phyloP scores from a whole-genome alignment of 2,329 filamentous ascomycete genomes.

The Botrytis deweyae region DNA sequence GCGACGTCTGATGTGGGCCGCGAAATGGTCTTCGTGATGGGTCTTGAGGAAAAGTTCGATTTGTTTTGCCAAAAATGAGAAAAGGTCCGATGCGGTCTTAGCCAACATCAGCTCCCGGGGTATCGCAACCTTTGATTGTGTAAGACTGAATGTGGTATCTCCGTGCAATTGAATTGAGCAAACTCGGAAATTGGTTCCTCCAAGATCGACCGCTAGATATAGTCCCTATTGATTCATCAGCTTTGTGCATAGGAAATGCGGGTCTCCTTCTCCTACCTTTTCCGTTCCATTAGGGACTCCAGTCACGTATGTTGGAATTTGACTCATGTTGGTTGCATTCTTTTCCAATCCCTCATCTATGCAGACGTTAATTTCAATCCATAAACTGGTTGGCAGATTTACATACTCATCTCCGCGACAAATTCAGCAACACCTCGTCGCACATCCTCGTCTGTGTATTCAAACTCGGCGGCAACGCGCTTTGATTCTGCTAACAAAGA shows the following conservation, averaged over 20 bases:
- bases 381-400: slow-evolving; percentile 32
- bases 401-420: slow-evolving; percentile 75
- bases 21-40: slow-evolving; percentile 87
- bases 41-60: slow-evolving; percentile 83
- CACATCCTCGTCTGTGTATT: slow-evolving; percentile 75
- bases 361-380: slow-evolving; percentile 25
- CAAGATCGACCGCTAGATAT: slow-evolving; percentile 96
- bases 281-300: slow-evolving; percentile 95
- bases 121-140: slow-evolving; percentile 88
- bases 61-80: slow-evolving; percentile 88
- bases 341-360: slow-evolving; percentile 77
- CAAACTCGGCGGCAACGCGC: slow-evolving; percentile 80
- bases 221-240: slow-evolving; percentile 57
- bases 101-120: slow-evolving; percentile 88
- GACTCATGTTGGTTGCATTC: slow-evolving; percentile 79
- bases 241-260: neutral
- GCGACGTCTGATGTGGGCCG: slow-evolving; percentile 64
- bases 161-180: slow-evolving; percentile 93
- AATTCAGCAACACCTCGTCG: slow-evolving; percentile 83
- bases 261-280: slow-evolving; percentile 60
- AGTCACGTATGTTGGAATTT: slow-evolving; percentile 97
- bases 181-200: slow-evolving; percentile 96
- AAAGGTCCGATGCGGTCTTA: slow-evolving; percentile 81
- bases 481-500: slow-evolving; percentile 68
- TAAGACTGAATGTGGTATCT: slow-evolving; percentile 91